Percentiles rank a stretch among this genome's conserved stretches.
These are phyloP conservation scores for Phytophthora pisi DNA, from an alignment of 352 stramenopile genomes.

Conservation along the genomic window DNA sequence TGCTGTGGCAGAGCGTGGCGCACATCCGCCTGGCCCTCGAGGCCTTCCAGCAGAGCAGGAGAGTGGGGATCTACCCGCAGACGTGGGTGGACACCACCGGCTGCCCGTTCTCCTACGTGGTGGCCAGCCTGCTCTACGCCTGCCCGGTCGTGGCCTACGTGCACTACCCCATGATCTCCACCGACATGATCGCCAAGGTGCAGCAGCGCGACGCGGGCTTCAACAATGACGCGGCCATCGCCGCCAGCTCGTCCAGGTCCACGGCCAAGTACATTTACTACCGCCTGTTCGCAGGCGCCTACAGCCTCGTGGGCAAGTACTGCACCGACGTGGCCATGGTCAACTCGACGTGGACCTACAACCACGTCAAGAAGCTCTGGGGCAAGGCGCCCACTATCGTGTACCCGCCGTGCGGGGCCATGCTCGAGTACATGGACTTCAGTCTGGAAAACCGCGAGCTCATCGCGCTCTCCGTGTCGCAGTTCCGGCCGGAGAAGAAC, in stretches of 20 bases:
- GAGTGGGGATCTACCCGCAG: constrained; percentile 66
- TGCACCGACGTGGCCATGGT: constrained; percentile 93
- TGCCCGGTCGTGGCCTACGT: constrained; percentile 95
- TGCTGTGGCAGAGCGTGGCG: constrained; percentile 96
- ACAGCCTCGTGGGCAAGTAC: constrained; percentile 89
- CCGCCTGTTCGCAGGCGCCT: constrained; percentile 92
- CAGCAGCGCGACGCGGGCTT: constrained; percentile 90
- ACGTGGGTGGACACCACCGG: constrained; percentile 98
- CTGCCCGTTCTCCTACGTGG: constrained; percentile 96
- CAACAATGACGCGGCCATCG: constrained; percentile 93
- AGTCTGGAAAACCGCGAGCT: constrained; percentile 60
- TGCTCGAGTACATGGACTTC: constrained; percentile 78
- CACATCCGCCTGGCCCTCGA: constrained; percentile 92
- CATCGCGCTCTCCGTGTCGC: constrained; percentile 95
- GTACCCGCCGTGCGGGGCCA: constrained; percentile 96
- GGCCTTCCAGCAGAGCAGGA: constrained; percentile 71
- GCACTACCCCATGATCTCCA: constrained; percentile 99
- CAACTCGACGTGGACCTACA: constrained; percentile 98
- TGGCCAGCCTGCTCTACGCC: constrained; percentile 87
- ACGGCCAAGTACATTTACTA: constrained; percentile 97
- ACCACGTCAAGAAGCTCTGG: constrained; percentile 96
- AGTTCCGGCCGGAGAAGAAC: constrained; percentile 99
- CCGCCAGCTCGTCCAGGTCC: constrained; percentile 79
- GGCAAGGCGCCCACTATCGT: constrained; percentile 76
- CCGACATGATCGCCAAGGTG: constrained; percentile 97